These are phyloP conservation scores for Leccinum uliginosum DNA, from an alignment of 768 basidiomycete genomes.

Conservation along the genomic window DNA sequence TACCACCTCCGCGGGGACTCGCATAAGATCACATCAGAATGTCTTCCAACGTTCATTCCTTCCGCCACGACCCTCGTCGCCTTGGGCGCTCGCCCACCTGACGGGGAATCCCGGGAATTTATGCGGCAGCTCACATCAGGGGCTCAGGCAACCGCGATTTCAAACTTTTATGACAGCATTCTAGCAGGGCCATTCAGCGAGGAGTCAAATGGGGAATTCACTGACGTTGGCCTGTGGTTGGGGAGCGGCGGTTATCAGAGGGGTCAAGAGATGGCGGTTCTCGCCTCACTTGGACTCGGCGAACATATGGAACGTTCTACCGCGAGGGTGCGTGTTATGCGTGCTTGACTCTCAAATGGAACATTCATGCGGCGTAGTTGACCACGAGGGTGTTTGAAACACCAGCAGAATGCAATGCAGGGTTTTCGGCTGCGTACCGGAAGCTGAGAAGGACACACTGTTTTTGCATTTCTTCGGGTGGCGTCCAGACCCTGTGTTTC, in stretches of 20 bases:
- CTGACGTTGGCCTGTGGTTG: constrained; percentile 51
- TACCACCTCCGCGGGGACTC: not conserved
- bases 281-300: constrained; percentile 32
- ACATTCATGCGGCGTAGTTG: constrained; percentile 14
- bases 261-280: constrained; percentile 28
- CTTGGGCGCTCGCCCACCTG: constrained; percentile 1
- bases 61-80: constrained; percentile 10
- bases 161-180: constrained; percentile 45
- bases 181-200: constrained; percentile 52
- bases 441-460: constrained; percentile 11
- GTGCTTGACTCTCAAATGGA: constrained; percentile 1
- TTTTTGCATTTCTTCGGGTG: constrained; percentile 11
- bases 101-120: constrained; percentile 4
- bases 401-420: constrained; percentile 9
- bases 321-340: constrained; percentile 4
- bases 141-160: constrained; percentile 37
- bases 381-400: constrained; percentile 12
- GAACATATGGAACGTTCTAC: constrained; percentile 17
- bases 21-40: not conserved
- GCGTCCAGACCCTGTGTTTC: constrained; percentile 33
- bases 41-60: constrained; percentile 14
- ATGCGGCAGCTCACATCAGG: constrained; percentile 32
- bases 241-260: constrained; percentile 36
- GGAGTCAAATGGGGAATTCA: constrained; percentile 44
- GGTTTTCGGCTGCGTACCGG: constrained; percentile 5